Conservation (phyloP, 768 basidiomycete genomes). For the Boletus fagicola region DNA sequence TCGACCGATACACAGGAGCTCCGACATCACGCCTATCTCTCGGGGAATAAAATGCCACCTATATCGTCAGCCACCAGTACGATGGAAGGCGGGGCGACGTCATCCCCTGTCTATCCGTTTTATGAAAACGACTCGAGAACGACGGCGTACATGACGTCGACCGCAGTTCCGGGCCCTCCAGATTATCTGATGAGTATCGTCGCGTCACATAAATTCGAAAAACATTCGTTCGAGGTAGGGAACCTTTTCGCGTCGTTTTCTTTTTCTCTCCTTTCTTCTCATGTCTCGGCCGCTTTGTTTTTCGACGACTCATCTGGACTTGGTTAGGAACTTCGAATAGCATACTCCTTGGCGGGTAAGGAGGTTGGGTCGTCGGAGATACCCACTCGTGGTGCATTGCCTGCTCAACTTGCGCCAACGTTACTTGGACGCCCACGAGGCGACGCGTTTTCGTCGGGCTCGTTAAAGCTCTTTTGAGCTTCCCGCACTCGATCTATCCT, state of each 20-base stretch:
- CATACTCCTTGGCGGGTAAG: conserved; percentile 40
- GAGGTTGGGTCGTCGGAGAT: conserved; percentile 45
- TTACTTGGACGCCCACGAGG: conserved; percentile 33
- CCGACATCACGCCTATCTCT: conserved; percentile 39
- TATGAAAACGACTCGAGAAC: conserved; percentile 25
- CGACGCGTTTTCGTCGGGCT: conserved; percentile 30
- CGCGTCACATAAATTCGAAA: conserved; percentile 36
- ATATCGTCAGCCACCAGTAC: not conserved
- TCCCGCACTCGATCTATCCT: not conserved
- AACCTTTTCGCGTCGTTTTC: not conserved
- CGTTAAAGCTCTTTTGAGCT: conserved; percentile 18
- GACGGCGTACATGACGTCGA: conserved; percentile 23
- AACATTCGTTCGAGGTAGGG: conserved; percentile 51
- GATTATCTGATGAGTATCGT: conserved; percentile 40
- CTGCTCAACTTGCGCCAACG: conserved; percentile 23
- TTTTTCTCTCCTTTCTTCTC: not conserved
- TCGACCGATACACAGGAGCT: conserved; percentile 40
- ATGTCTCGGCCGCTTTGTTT: not conserved
- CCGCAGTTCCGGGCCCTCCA: conserved; percentile 8
- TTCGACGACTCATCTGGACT: not conserved
- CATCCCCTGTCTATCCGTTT: conserved; percentile 12
- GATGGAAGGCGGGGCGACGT: conserved; percentile 2
- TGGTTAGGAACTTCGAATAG: conserved; percentile 51
- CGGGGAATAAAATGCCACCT: conserved; percentile 34
- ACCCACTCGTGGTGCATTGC: conserved; percentile 24